Evolutionary conservation across 495 filamentous ascomycete species (phyloP).

Genomic region (Penicillium odoratum): DNA sequence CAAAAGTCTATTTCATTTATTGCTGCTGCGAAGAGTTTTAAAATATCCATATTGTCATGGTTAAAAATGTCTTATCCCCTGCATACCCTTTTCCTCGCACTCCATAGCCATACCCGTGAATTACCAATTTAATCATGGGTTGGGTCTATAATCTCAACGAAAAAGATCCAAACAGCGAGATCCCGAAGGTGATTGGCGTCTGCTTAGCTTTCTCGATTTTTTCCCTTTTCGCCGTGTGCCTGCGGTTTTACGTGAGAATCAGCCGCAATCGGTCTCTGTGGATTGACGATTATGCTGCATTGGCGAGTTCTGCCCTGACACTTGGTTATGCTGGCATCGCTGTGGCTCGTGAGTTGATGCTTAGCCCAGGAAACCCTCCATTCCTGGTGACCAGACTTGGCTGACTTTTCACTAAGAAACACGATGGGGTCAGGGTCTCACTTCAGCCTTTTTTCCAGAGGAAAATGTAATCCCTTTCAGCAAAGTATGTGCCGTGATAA

Average conservation of each 20-base stretch:
- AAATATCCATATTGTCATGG: neutral
- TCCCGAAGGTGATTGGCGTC: constrained; percentile 9
- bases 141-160: constrained; percentile 35
- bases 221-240: constrained; percentile 23
- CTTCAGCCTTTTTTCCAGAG: constrained; percentile 19
- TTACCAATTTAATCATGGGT: constrained; percentile 17
- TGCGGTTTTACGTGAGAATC: constrained; percentile 27
- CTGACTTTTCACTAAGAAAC: constrained; percentile 22
- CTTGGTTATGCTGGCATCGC: constrained; percentile 22
- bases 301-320: constrained; percentile 23
- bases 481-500: constrained; percentile 18
- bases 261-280: constrained; percentile 20
- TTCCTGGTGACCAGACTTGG: neutral
- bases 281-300: constrained; percentile 31
- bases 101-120: neutral
- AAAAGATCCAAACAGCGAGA: constrained; percentile 23
- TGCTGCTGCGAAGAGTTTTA: neutral
- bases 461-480: constrained; percentile 29
- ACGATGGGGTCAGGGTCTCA: constrained; percentile 30
- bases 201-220: constrained; percentile 20
- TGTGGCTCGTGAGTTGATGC: constrained; percentile 26
- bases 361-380: neutral
- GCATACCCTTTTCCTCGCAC: neutral
- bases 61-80: neutral
- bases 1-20: neutral